Evolutionary conservation across 352 stramenopile genomes (phyloP), one percentile per base, ranked within the genome.

Genomic region (Pythium pyrilobum): DNA sequence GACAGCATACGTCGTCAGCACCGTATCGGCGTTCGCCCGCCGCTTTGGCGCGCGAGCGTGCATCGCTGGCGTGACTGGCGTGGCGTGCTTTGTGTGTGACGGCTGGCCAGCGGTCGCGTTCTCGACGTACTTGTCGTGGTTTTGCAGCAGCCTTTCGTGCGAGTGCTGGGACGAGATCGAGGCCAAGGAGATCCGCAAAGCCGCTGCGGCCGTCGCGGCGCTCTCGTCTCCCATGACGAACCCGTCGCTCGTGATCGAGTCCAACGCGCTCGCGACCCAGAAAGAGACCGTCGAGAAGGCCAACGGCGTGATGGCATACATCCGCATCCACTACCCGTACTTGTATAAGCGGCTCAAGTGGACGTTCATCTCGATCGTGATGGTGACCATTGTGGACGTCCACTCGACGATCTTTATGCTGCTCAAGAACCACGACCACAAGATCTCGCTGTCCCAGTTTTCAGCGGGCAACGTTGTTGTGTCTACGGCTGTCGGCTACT

Each of bases 151-250:
- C 8, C 69, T 91, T 37, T 90, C 80, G 3, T 59, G 64, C 6
- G 80, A 90, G 33, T 87, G 80, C 53, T 90, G 80, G 80, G 66
- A 88, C 53, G 75, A 87, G 56, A 81, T 88, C 21, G 71, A 90
- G 57, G 44, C 52, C 60, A 58, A 38, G 45, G 21, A 65, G 11
- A 48, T 52, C 37, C 28, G 33, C 9, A 64, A 60, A 51, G 34
- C 52, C 5, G 46, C 45, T 6, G n/a, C 46, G 18, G 49, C 38
- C 10, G 29, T 25, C 8, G 45, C 43, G 15, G n/a, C 40, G 12
- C 13, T 25, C 10, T 3, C 25, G 6, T 5, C 32, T 24, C 40
- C 37, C 34, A 20, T 15, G 16, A 3, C 13, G 27, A 11, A 46
- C 13, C 52, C 42, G 8, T 53, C 36, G 18, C 8, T 59, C 10